These are phyloP conservation scores for Pseudogymnoascus destructans DNA, from an alignment of 2,329 filamentous ascomycete genomes.

Conservation along the genomic window DNA sequence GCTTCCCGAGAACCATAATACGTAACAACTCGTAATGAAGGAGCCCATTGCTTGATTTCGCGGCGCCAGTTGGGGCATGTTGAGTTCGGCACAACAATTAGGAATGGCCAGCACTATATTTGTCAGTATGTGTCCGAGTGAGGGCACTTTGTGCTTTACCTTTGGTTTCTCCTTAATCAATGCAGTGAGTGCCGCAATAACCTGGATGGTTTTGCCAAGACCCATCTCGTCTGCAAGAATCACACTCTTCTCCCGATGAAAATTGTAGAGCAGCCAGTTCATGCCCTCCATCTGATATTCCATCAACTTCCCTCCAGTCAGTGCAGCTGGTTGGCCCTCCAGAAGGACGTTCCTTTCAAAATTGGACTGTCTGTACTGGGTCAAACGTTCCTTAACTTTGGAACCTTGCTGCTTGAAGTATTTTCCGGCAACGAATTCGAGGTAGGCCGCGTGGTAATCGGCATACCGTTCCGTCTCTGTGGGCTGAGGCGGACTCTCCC, in stretches of 20 bases:
- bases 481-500: slow-evolving; percentile 64
- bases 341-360: slow-evolving; percentile 57
- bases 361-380: slow-evolving; percentile 48
- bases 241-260: slow-evolving; percentile 67
- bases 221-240: slow-evolving; percentile 98
- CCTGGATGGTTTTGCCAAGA: slow-evolving; percentile 90
- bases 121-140: slow-evolving; percentile 33
- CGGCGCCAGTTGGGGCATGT: slow-evolving; percentile 97
- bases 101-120: slow-evolving; percentile 65
- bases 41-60: slow-evolving; percentile 90
- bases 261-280: slow-evolving; percentile 92
- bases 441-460: slow-evolving; percentile 72
- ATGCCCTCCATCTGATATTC: slow-evolving; percentile 84
- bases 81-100: slow-evolving; percentile 86
- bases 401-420: slow-evolving; percentile 49
- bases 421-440: slow-evolving; percentile 70
- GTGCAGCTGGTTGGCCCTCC: slow-evolving; percentile 55
- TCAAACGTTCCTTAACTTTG: slow-evolving; percentile 52
- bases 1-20: slow-evolving; percentile 71
- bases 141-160: slow-evolving; percentile 11
- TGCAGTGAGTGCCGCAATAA: slow-evolving; percentile 68
- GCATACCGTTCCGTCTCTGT: slow-evolving; percentile 55
- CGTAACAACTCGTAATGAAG: slow-evolving; percentile 73
- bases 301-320: slow-evolving; percentile 77
- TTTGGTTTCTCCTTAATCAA: slow-evolving; percentile 51